phyloP scores from a whole-genome alignment of 345 rosid species.

The Hypericum perforatum region DNA sequence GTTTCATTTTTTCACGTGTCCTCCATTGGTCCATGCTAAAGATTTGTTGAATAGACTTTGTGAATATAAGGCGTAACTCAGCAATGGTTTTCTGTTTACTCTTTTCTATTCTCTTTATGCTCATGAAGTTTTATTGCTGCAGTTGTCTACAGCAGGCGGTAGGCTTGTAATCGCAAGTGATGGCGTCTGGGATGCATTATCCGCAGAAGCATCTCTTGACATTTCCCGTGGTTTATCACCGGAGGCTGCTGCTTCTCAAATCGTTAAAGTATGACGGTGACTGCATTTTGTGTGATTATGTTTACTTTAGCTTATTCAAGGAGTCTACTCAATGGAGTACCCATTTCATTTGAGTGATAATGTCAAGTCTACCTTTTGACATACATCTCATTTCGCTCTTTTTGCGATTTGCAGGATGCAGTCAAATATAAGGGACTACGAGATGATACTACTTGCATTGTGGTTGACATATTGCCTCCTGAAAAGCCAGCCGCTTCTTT shows the following conservation, averaged over 20 bases:
- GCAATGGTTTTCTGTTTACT: not conserved
- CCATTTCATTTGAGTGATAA: too few relatives aligned
- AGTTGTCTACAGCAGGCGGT: constrained; percentile 91
- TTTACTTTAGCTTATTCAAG: not conserved
- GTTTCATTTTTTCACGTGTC: constrained; percentile 13
- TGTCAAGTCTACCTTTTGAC: constrained; percentile 4
- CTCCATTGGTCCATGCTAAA: too few relatives aligned
- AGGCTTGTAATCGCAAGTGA: constrained; percentile 88
- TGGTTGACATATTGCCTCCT: constrained; percentile 67
- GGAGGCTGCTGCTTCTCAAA: constrained; percentile 84
- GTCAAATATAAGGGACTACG: constrained; percentile 72
- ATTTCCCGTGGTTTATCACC: constrained; percentile 87
- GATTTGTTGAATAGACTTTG: too few relatives aligned
- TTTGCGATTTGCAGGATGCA: constrained; percentile 60
- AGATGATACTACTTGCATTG: constrained; percentile 98
- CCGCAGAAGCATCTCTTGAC: constrained; percentile 71
- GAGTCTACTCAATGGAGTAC: too few relatives aligned
- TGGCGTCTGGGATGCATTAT: constrained; percentile 97
- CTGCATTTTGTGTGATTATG: not conserved
- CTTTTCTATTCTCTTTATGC: not conserved
- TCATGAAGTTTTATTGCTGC: constrained; percentile 21
- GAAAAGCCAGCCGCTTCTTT: constrained; percentile 71
- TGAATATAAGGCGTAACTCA: too few relatives aligned
- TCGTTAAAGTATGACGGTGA: constrained; percentile 61
- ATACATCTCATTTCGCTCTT: constrained; percentile 1